Evolutionary conservation across 371 early-diverging fungal genomes (phyloP).

Genomic region (Mortierella sp.): DNA sequence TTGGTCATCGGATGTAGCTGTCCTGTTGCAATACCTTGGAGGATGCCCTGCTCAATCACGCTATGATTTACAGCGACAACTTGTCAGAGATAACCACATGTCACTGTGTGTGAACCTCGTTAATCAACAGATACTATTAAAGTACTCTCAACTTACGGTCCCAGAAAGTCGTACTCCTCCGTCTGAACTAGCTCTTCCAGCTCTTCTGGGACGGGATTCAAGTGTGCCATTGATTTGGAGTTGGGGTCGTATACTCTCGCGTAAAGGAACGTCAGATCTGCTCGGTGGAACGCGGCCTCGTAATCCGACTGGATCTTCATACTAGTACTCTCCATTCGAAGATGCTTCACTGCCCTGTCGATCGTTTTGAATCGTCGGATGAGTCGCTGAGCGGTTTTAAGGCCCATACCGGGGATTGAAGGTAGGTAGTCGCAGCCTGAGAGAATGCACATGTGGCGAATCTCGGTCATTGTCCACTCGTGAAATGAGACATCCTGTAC

Average conservation of each 20-base stretch:
- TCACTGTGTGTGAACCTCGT: no score
- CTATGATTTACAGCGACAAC: conserved; percentile 14
- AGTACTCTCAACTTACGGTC: conserved; percentile 54
- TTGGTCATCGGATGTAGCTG: conserved; percentile 66
- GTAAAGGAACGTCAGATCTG: conserved; percentile 85
- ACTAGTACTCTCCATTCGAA: conserved; percentile 46
- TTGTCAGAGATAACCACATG: background rate
- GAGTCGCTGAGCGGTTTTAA: conserved; percentile 84
- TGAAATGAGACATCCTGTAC: conserved; percentile 63
- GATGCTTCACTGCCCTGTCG: conserved; percentile 56
- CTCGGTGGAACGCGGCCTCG: conserved; percentile 68
- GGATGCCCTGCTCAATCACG: conserved; percentile 52
- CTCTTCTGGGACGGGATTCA: conserved; percentile 65
- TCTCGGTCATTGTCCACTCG: conserved; percentile 68
- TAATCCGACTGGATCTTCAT: conserved; percentile 67
- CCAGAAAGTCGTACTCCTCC: conserved; percentile 55
- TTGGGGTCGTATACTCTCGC: conserved; percentile 84
- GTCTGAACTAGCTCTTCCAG: conserved; percentile 26
- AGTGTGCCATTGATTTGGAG: conserved; percentile 57
- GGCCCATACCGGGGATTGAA: conserved; percentile 87
- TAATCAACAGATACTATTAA: background rate
- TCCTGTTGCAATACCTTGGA: conserved; percentile 65
- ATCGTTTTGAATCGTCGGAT: conserved; percentile 62
- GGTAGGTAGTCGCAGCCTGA: conserved; percentile 98
- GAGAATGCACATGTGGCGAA: conserved; percentile 94